phyloP scores from a whole-genome alignment of 2,329 filamentous ascomycete genomes.

The Pseudogymnoascus sp. region DNA sequence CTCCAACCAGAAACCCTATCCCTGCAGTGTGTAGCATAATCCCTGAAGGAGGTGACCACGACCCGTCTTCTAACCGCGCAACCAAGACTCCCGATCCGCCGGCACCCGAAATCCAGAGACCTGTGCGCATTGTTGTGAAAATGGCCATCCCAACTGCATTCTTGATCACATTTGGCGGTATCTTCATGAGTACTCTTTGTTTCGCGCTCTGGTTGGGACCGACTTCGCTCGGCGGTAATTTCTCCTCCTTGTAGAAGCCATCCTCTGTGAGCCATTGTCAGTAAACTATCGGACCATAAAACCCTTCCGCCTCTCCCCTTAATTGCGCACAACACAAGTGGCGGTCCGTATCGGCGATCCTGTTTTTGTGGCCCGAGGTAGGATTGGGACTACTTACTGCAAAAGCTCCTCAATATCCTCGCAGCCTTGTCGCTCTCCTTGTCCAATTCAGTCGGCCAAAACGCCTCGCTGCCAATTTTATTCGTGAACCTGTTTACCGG shows the following conservation, averaged over 20 bases:
- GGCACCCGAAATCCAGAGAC: conserved; percentile 83
- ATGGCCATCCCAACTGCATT: conserved; percentile 86
- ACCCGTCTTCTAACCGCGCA: conserved; percentile 73
- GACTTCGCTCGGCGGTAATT: conserved; percentile 28
- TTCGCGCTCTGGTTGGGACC: conserved; percentile 36
- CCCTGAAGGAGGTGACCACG: conserved; percentile 85
- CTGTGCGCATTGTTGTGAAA: conserved; percentile 92
- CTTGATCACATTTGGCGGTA: conserved; percentile 75
- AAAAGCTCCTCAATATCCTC: conserved; percentile 82
- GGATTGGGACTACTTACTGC: conserved; percentile 49
- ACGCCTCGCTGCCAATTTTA: conserved; percentile 71
- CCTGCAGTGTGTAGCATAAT: conserved; percentile 86
- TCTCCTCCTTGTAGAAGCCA: conserved; percentile 57
- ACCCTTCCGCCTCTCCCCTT: not conserved
- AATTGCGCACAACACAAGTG: not conserved
- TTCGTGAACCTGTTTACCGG: conserved; percentile 78
- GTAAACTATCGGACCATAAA: not conserved
- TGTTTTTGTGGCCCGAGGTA: conserved; percentile 25
- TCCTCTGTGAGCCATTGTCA: conserved; percentile 38
- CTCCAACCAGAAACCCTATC: conserved; percentile 80
- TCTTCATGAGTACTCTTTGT: conserved; percentile 61
- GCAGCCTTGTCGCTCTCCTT: conserved; percentile 88
- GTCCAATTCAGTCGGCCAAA: conserved; percentile 79
- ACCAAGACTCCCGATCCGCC: conserved; percentile 84
- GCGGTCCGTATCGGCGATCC: conserved; percentile 2